Base-by-base conservation (phyloP, 2,329 filamentous ascomycete species). In the Aspergillus neoniger region DNA sequence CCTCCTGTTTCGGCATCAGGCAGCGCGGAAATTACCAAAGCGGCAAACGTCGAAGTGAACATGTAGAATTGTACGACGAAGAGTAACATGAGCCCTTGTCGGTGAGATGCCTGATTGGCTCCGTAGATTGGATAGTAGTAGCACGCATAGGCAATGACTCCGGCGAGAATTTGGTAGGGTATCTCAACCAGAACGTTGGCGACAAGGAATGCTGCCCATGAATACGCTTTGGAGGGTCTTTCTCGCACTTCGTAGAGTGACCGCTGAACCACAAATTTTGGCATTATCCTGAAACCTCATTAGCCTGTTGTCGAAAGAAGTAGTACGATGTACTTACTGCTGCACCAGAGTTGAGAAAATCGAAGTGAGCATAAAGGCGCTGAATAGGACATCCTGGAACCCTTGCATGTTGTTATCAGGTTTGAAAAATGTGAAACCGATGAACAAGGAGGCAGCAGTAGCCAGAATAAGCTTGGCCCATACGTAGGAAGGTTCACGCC, bases 241-340 rank as follows among this genome's bases (percentile, higher is more conserved):
- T 96, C 92, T 54, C 91, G 90, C 32, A 90, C 90, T 77, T 96
- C 92, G 76, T 95, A 96, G 0, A 96, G 81, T 12, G 88, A 86
- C 55, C 92, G 87, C 70, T 95, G 91, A 23, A 88, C 87, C 67
- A 95, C 89, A 67, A 96, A 96, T 68, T 92, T 89, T 1, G 91
- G 91, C 90, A 95, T 93, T 43, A 76, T 76, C 43, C 70, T 67
- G 30, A 32, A 28, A 51, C n/a, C n/a, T 41, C 14, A 57, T 44
- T 30, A 36, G 59, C 15, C 5, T 49, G 14, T 4, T 15, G 4
- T 49, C 14, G 14, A 49, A 15, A 6, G 91, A 68, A 91, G 83
- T 9, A 25, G 10, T 2, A 5, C 32, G 32, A 23, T 17, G 76
- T 36, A 69, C 70, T 67, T 64, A 79, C 75, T 83, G 83, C 65